phyloP scores from a whole-genome alignment of 768 basidiomycete species.

The Chalciporus sphaerocephalus region DNA sequence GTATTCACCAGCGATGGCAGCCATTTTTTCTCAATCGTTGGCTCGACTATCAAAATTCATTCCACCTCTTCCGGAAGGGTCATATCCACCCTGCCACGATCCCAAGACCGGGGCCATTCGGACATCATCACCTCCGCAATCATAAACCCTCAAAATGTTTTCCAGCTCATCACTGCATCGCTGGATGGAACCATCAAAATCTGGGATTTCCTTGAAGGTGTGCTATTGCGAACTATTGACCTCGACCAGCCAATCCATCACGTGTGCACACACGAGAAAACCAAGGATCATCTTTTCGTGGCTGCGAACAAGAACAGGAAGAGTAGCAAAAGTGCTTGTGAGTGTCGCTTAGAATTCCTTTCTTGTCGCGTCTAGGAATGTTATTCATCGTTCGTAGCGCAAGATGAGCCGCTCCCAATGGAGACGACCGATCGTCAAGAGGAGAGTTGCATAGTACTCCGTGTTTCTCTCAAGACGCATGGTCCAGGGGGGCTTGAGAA shows the following conservation, averaged over 20 bases:
- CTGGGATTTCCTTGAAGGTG: conserved; percentile 92
- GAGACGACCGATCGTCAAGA: conserved; percentile 30
- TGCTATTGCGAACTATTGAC: conserved; percentile 69
- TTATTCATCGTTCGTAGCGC: conserved; percentile 11
- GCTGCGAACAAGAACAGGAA: conserved; percentile 52
- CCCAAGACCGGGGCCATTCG: conserved; percentile 36
- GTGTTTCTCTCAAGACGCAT: conserved; percentile 52
- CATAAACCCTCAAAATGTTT: conserved; percentile 80
- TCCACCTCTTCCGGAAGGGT: conserved; percentile 74
- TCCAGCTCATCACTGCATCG: conserved; percentile 85
- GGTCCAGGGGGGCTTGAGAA: conserved; percentile 38
- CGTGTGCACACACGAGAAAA: conserved; percentile 65
- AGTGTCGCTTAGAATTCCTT: conserved; percentile 3
- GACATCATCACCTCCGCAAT: conserved; percentile 67
- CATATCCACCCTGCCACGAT: conserved; percentile 74
- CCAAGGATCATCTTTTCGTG: conserved; percentile 68
- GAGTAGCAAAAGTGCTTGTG: conserved; percentile 33
- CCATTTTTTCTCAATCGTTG: conserved; percentile 85
- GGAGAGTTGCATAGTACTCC: conserved; percentile 48
- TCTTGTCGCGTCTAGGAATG: not conserved
- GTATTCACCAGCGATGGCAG: conserved; percentile 89
- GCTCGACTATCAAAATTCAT: conserved; percentile 80
- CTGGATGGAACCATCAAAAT: conserved; percentile 79
- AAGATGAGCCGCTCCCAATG: not conserved
- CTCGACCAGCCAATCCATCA: conserved; percentile 65